Percentiles rank a stretch among this genome's conserved stretches.
Conservation (phyloP, 1,284 basidiomycete species). For the Butyriboletus appendiculatus region DNA sequence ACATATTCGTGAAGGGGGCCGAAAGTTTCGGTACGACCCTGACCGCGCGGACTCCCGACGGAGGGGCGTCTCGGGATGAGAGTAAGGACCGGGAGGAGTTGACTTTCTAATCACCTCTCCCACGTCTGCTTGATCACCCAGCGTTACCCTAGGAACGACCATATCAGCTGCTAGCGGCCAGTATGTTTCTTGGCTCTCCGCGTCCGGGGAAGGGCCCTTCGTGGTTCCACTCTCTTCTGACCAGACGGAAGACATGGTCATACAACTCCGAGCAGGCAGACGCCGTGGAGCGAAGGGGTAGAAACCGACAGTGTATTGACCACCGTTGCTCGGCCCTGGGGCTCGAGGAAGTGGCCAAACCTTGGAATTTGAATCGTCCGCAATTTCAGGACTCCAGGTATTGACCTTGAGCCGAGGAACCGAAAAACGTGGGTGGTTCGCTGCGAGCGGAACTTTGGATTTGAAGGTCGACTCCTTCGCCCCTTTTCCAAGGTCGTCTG, state of each 20-base stretch:
- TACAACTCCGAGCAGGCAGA: not conserved
- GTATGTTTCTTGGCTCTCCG: conserved; percentile 4
- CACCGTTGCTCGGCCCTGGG: conserved; percentile 7
- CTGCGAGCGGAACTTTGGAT: conserved; percentile 8
- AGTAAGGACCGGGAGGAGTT: not conserved
- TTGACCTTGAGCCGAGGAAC: conserved; percentile 1
- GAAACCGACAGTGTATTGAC: not conserved
- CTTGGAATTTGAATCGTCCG: not conserved
- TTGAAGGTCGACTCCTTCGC: not conserved
- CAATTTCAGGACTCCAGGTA: not conserved
- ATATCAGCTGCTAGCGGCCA: not conserved
- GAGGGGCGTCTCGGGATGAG: not conserved
- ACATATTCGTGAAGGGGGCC: conserved; percentile 2
- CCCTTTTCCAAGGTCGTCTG: not conserved
- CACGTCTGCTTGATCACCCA: not conserved
- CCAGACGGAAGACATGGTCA: conserved; percentile 23
- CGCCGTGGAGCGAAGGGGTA: not conserved
- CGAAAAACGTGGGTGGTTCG: not conserved
- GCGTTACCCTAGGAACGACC: not conserved
- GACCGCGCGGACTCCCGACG: not conserved
- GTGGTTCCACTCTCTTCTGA: conserved; percentile 26
- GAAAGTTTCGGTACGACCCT: not conserved
- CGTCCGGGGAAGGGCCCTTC: conserved; percentile 3
- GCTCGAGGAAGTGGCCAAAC: conserved; percentile 11
- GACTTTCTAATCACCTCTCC: conserved; percentile 1